Evolutionary conservation across 495 filamentous ascomycete species (phyloP).

Genomic region (Xylaria sp.): DNA sequence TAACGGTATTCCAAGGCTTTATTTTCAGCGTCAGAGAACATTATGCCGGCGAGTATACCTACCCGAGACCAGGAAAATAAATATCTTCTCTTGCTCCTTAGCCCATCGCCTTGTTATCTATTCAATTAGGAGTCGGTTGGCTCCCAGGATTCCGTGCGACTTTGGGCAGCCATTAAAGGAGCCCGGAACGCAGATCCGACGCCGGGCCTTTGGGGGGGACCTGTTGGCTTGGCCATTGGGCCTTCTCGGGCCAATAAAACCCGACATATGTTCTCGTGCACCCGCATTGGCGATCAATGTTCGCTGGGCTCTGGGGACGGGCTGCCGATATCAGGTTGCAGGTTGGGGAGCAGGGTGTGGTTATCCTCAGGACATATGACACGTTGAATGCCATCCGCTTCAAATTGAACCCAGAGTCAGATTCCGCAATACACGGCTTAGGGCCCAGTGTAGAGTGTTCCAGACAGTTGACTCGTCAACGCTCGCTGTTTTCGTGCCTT

Average conservation of each 20-base stretch:
- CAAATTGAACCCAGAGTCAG: neutral
- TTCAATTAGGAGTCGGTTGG: neutral
- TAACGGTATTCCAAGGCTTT: constrained; percentile 53
- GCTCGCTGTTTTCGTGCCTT: neutral
- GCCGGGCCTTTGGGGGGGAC: neutral
- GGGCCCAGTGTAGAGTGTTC: neutral
- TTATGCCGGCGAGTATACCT: constrained; percentile 24
- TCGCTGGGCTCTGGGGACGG: neutral
- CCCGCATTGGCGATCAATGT: neutral
- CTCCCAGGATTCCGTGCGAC: neutral
- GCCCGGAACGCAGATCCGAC: neutral
- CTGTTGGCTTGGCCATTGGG: too few species aligned
- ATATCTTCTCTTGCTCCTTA: neutral
- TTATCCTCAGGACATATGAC: neutral
- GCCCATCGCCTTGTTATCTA: neutral
- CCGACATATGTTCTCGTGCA: constrained; percentile 6
- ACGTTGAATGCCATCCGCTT: neutral
- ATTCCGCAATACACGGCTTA: neutral
- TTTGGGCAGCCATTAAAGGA: constrained; percentile 13
- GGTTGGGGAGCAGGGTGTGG: neutral
- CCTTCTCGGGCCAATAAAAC: constrained; percentile 19
- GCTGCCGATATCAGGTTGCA: neutral
- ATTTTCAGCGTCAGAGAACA: constrained; percentile 53
- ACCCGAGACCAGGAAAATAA: neutral
- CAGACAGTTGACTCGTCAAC: neutral